Conservation (phyloP, 2,329 filamentous ascomycete species). For the Lachnellula hyalina region DNA sequence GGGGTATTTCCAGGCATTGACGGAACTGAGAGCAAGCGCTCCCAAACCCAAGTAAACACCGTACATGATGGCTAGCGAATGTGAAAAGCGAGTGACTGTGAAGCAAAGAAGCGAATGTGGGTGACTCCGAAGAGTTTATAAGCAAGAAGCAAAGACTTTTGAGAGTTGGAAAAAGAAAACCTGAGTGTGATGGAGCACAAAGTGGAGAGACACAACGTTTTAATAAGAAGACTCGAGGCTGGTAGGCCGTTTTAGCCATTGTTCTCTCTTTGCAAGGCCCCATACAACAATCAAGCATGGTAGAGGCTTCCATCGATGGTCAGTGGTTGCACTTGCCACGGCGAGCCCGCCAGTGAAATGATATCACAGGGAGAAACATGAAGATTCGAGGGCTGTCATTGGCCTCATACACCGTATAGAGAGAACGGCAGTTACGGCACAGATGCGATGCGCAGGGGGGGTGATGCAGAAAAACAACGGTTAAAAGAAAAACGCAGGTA, state of each 20-base stretch:
- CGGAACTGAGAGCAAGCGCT: conserved; percentile 16
- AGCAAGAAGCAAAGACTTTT: neutral
- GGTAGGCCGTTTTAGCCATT: neutral
- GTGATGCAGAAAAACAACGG: too few species aligned
- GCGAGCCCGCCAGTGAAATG: too few species aligned
- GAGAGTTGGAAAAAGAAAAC: neutral
- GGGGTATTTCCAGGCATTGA: conserved; percentile 19
- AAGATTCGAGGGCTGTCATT: too few species aligned
- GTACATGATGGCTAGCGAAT: conserved; percentile 10
- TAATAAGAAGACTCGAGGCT: neutral
- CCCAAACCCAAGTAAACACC: conserved; percentile 8
- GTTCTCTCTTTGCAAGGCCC: neutral
- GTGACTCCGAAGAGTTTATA: neutral
- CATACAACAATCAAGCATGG: neutral
- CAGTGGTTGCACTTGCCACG: neutral
- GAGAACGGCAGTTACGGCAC: too few species aligned
- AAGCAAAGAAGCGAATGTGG: neutral
- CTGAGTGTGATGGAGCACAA: neutral
- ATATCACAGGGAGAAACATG: too few species aligned
- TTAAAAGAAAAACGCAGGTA: too few species aligned
- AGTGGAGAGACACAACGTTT: neutral
- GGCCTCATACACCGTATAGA: too few species aligned
- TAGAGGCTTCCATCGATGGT: neutral
- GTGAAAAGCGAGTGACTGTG: conserved; percentile 1
- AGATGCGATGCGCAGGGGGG: too few species aligned